phyloP scores from a whole-genome alignment of 2,329 filamentous ascomycete species.

The Talaromyces sp. region DNA sequence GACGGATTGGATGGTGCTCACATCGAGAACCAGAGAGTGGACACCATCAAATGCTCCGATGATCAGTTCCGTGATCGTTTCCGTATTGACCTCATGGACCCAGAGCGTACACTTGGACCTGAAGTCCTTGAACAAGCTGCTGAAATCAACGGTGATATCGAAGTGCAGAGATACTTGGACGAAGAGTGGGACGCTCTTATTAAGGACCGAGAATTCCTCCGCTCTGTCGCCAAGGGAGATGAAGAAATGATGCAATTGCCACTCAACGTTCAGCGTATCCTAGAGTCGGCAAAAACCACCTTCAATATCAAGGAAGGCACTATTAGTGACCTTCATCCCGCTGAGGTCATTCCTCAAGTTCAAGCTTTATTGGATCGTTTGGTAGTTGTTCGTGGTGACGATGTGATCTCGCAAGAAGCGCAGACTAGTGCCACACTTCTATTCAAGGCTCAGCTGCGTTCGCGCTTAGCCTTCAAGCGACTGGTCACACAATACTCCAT shows the following conservation, averaged over 20 bases:
- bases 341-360: conserved; percentile 79
- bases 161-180: conserved; percentile 81
- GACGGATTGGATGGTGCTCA: conserved; percentile 90
- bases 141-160: conserved; percentile 81
- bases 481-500: conserved; percentile 80
- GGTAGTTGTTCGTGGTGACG: conserved; percentile 79
- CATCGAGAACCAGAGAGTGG: conserved; percentile 90
- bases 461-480: conserved; percentile 86
- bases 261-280: conserved; percentile 84
- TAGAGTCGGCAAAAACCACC: conserved; percentile 82
- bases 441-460: conserved; percentile 88
- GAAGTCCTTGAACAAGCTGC: conserved; percentile 81
- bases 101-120: conserved; percentile 57
- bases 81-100: conserved; percentile 80
- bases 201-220: conserved; percentile 70
- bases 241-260: conserved; percentile 87
- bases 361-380: conserved; percentile 70
- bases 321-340: conserved; percentile 83
- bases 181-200: conserved; percentile 77
- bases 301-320: conserved; percentile 85
- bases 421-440: conserved; percentile 83
- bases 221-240: conserved; percentile 68
- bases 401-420: conserved; percentile 77
- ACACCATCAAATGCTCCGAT: conserved; percentile 77
- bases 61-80: conserved; percentile 75